phyloP scores from a whole-genome alignment of 1,139 yeast genomes.

The Debaryomyces subglobosus region DNA sequence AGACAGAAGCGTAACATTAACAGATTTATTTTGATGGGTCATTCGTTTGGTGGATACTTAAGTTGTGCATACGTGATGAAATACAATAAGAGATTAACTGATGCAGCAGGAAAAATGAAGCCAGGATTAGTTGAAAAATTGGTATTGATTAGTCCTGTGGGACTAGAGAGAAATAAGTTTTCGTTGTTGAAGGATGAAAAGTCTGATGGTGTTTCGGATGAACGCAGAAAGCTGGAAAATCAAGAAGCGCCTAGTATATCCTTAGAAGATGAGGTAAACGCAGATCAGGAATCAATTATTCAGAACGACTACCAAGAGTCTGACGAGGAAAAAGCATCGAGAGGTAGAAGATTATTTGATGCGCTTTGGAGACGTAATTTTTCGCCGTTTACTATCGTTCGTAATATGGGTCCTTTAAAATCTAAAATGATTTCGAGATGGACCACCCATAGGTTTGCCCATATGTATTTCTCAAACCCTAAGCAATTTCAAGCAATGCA shows the following conservation, averaged over 20 bases:
- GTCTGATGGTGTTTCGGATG: slow-evolving; percentile 17
- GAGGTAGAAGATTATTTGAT: slow-evolving; percentile 27
- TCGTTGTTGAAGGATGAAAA: slow-evolving; percentile 32
- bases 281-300: slow-evolving; percentile 33
- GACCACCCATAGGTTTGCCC: slow-evolving; percentile 47
- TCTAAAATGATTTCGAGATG: slow-evolving; percentile 43
- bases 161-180: slow-evolving; percentile 41
- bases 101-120: slow-evolving; percentile 23
- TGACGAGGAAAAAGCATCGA: slow-evolving; percentile 16
- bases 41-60: slow-evolving; percentile 91
- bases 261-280: slow-evolving; percentile 27
- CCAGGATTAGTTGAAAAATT: slow-evolving; percentile 39
- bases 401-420: slow-evolving; percentile 40
- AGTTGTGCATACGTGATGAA: slow-evolving; percentile 77
- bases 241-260: slow-evolving; percentile 18
- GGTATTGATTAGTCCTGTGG: slow-evolving; percentile 50
- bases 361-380: slow-evolving; percentile 41
- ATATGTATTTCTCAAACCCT: slow-evolving; percentile 34
- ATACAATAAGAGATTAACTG: slow-evolving; percentile 44
- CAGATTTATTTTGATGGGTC: slow-evolving; percentile 78
- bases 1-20: slow-evolving; percentile 56
- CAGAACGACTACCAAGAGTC: slow-evolving; percentile 15
- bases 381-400: slow-evolving; percentile 42
- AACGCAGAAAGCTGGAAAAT: slow-evolving; percentile 19
- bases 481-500: slow-evolving; percentile 38